Evolutionary conservation across 2,329 filamentous ascomycete genomes (phyloP).

Genomic region (Alternaria arborescens): DNA sequence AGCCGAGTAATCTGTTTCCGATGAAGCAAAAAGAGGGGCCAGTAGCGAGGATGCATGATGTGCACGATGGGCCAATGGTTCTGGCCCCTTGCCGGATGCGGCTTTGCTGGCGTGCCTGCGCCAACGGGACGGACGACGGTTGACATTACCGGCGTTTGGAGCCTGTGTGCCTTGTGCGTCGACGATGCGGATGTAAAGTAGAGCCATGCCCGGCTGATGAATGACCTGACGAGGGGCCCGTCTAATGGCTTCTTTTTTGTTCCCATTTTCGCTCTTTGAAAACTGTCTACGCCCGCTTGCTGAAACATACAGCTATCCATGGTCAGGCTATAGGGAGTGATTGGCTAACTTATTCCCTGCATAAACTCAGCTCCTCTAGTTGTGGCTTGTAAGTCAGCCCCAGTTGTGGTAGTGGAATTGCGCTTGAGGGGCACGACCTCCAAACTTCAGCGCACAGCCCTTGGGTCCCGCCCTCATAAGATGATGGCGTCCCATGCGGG

Average conservation of each 20-base stretch:
- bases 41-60: slow-evolving; percentile 24
- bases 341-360: slow-evolving; percentile 24
- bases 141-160: slow-evolving; percentile 21
- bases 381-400: slow-evolving; percentile 44
- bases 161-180: slow-evolving; percentile 29
- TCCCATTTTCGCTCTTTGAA: slow-evolving; percentile 3
- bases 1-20: slow-evolving; percentile 21
- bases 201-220: slow-evolving; percentile 9
- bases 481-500: slow-evolving; percentile 26
- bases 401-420: slow-evolving; percentile 13
- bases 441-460: slow-evolving; percentile 36
- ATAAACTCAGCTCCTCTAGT: slow-evolving; percentile 24
- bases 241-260: neutral
- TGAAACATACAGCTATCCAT: slow-evolving; percentile 6
- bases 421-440: slow-evolving; percentile 26
- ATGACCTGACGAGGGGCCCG: slow-evolving; percentile 12
- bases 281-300: neutral
- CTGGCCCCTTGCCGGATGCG: slow-evolving; percentile 17
- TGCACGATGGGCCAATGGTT: slow-evolving; percentile 25
- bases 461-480: slow-evolving; percentile 20
- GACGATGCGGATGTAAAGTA: slow-evolving; percentile 24
- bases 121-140: slow-evolving; percentile 26
- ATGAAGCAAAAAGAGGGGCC: slow-evolving; percentile 19
- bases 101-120: slow-evolving; percentile 22
- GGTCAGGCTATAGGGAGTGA: slow-evolving; percentile 7